Conservation (phyloP, 768 basidiomycete genomes). For the Mycena chlorophos region DNA sequence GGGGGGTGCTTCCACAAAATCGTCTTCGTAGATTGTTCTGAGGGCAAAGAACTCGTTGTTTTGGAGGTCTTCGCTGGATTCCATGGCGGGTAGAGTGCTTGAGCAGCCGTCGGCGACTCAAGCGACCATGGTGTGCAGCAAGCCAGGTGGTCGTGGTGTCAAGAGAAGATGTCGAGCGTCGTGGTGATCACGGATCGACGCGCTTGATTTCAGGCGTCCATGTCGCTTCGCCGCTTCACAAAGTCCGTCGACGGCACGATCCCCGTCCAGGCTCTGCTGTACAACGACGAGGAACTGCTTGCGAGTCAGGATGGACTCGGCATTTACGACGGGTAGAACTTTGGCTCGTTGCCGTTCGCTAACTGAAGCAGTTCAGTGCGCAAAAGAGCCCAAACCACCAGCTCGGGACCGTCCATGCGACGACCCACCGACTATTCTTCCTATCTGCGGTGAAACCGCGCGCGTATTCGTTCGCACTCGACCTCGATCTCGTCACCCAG, state of each 20-base stretch:
- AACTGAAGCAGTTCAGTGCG: constrained; percentile 47
- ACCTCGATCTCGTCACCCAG: constrained; percentile 59
- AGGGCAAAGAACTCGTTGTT: constrained; percentile 73
- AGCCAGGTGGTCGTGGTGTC: constrained; percentile 23
- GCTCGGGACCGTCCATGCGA: constrained; percentile 67
- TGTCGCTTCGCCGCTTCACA: constrained; percentile 60
- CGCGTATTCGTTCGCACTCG: background rate
- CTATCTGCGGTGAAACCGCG: constrained; percentile 42
- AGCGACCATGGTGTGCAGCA: constrained; percentile 57
- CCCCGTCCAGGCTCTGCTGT: constrained; percentile 73
- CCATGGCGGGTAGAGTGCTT: constrained; percentile 62
- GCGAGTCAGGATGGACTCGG: constrained; percentile 79
- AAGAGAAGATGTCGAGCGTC: constrained; percentile 18
- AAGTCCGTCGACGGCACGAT: constrained; percentile 71
- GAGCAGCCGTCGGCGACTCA: constrained; percentile 73
- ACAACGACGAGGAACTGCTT: constrained; percentile 76
- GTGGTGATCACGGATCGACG: background rate
- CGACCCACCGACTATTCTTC: constrained; percentile 86
- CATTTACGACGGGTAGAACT: constrained; percentile 85
- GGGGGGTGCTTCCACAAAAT: constrained; percentile 71
- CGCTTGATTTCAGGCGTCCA: constrained; percentile 34
- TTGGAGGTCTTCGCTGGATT: constrained; percentile 68
- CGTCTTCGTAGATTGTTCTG: constrained; percentile 76
- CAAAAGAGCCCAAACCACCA: constrained; percentile 85
- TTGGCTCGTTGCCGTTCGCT: constrained; percentile 17